Evolutionary conservation across 2,329 filamentous ascomycete species (phyloP), one percentile per base, ranked within the genome.

Genomic region (Colletotrichum destructivum): DNA sequence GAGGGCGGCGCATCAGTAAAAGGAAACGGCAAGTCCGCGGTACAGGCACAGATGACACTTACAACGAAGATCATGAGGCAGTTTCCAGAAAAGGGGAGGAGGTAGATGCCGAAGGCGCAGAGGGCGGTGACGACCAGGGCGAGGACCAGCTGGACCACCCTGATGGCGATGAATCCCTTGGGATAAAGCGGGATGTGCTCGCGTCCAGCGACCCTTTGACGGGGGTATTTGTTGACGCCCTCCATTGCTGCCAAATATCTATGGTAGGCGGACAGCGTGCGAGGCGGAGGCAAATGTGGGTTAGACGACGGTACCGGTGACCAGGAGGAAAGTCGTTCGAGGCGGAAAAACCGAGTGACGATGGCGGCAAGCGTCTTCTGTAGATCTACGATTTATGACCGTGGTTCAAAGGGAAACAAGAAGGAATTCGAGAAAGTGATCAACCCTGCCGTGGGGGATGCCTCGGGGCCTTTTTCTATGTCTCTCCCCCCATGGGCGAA

Each of bases 131-230:
- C 79, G 46, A 85, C 71, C 47, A 89, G 64, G 21, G 81, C 81
- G 16, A 89, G 73, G 18, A 87, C 73, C 21, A 88, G 79, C 76
- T 88, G 85, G 66, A 84, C 74, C 44, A 86, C 82, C 42, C 86
- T 83, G 7, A 87, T 68, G 52, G 79, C 79, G 44, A 85, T 81
- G 76, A 86, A 86, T 23, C 81, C 81, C 49, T 75, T 78, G 18
- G 86, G 85, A 49, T 85, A 86, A 38, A 80, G 66, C n/a, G 84
- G 85, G 31, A 87, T 79, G 71, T 87, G 85, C 74, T 87, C 84
- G 71, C 77, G 79, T 46, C 85, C 84, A n/a, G 78, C 71, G 8
- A 74, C 72, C 26, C 83, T 80, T 49, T 76, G 73, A 64, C 74
- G 75, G 1, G 79, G 76, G 66, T 82, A 80, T 60, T 76, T 78